These are phyloP conservation scores for Eucalyptus tenuipes DNA, from an alignment of 345 rosid genomes.

Conservation along the genomic window DNA sequence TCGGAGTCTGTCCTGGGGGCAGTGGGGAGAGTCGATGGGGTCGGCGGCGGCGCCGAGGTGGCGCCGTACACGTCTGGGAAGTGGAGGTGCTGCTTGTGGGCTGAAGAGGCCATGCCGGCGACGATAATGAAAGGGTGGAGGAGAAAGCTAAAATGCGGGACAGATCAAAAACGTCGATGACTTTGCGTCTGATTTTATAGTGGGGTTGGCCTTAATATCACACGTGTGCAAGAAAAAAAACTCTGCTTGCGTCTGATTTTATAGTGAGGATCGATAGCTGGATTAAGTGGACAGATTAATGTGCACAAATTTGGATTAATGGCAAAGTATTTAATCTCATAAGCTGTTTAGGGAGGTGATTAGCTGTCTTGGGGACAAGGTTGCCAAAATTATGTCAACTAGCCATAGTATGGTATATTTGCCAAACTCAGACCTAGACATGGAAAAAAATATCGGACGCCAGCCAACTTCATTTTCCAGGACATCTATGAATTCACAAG, in stretches of 20 bases:
- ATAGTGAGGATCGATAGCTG: background rate
- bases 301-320: background rate
- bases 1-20: slow-evolving; percentile 13
- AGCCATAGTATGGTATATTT: background rate
- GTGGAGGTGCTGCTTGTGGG: slow-evolving; percentile 29
- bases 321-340: background rate
- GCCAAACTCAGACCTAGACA: background rate
- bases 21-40: slow-evolving; percentile 42
- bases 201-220: background rate
- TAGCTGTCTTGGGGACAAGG: background rate
- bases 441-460: background rate
- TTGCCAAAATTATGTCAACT: background rate
- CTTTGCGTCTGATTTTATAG: background rate
- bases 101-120: slow-evolving; percentile 29
- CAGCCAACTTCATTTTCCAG: background rate
- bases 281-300: background rate
- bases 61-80: slow-evolving; percentile 26
- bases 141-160: background rate
- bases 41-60: slow-evolving; percentile 80
- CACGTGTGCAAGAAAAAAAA: background rate
- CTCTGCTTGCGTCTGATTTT: background rate
- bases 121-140: background rate
- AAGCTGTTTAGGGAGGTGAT: background rate
- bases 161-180: background rate
- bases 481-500: background rate